Evolutionary conservation across 1,284 basidiomycete genomes (phyloP).

Genomic region (Irpex lacteus): DNA sequence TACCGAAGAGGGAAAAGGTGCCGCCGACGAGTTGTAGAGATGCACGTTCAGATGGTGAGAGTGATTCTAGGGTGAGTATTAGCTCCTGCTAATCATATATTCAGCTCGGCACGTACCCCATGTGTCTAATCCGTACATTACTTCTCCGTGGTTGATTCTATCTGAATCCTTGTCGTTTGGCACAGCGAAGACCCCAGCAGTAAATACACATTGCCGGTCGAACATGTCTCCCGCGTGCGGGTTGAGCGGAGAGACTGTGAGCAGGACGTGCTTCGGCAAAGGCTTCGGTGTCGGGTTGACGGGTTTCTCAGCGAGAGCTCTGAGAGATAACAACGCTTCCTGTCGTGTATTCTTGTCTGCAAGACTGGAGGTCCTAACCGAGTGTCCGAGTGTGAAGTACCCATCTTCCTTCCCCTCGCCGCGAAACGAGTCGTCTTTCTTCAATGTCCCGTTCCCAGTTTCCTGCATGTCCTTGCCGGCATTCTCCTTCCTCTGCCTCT

Average conservation of each 20-base stretch:
- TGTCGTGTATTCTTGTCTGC: neutral
- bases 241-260: conserved; percentile 41
- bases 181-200: conserved; percentile 38
- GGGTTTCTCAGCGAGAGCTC: conserved; percentile 27
- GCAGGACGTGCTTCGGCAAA: conserved; percentile 43
- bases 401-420: conserved; percentile 7
- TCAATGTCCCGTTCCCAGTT: conserved; percentile 9
- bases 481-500: conserved; percentile 22
- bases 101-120: conserved; percentile 41
- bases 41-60: neutral
- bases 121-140: conserved; percentile 51
- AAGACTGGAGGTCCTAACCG: neutral
- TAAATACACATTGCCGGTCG: conserved; percentile 41
- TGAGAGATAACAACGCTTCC: conserved; percentile 28
- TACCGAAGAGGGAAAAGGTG: conserved; percentile 51
- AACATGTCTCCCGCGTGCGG: neutral
- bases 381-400: conserved; percentile 4
- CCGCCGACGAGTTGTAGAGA: conserved; percentile 50
- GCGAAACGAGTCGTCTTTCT: conserved; percentile 15
- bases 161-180: conserved; percentile 32
- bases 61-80: neutral
- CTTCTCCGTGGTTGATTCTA: conserved; percentile 23
- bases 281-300: conserved; percentile 28
- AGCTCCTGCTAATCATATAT: neutral
- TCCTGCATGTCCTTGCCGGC: conserved; percentile 9